Conservation (phyloP, 2,329 filamentous ascomycete species). For the Alternaria sp. region DNA sequence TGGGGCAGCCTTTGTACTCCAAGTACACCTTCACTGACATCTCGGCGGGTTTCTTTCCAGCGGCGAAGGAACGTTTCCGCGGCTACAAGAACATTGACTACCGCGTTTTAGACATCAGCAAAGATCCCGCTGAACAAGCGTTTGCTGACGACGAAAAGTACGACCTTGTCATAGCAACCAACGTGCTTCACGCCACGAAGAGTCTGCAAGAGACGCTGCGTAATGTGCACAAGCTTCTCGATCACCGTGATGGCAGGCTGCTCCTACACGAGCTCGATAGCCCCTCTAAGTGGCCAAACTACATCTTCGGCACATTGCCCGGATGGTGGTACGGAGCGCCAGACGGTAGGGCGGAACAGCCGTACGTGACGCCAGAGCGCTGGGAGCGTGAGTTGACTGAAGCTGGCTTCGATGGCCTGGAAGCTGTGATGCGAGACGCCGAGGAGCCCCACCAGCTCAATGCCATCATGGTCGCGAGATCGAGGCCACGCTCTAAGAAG, state of each 20-base stretch:
- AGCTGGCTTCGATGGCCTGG: conserved; percentile 37
- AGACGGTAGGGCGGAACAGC: conserved; percentile 40
- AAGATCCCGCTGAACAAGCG: conserved; percentile 20
- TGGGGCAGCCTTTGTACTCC: neutral
- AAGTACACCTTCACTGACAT: conserved; percentile 5
- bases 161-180: conserved; percentile 28
- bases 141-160: conserved; percentile 18
- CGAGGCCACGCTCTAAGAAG: neutral
- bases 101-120: conserved; percentile 18
- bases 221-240: conserved; percentile 20
- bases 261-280: conserved; percentile 54
- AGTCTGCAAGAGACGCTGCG: neutral
- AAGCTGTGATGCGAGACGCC: neutral
- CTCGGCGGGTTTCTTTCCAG: conserved; percentile 19
- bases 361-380: conserved; percentile 34
- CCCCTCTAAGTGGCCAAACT: conserved; percentile 14
- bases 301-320: conserved; percentile 44
- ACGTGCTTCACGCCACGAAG: conserved; percentile 2
- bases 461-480: neutral
- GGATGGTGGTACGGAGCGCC: conserved; percentile 50
- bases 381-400: conserved; percentile 47
- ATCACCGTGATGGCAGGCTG: conserved; percentile 54
- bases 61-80: conserved; percentile 7
- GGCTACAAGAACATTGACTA: conserved; percentile 4
- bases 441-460: neutral